Conservation (phyloP, 805 yeast species). For the Grigorovia transvaalensis region DNA sequence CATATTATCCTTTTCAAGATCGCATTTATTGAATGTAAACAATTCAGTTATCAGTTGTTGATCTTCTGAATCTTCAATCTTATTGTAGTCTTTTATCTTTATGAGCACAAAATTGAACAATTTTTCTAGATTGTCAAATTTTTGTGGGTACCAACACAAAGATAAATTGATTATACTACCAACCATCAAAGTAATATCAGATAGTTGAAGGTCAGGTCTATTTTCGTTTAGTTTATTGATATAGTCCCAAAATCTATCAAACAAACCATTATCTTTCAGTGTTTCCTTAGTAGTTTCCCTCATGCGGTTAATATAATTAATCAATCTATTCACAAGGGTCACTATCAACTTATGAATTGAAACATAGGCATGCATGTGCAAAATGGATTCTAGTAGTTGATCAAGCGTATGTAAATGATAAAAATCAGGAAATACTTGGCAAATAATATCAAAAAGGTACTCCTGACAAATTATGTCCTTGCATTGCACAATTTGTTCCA, state of each 20-base stretch:
- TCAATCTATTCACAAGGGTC: constrained; percentile 61
- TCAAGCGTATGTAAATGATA: constrained; percentile 73
- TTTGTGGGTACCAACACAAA: constrained; percentile 54
- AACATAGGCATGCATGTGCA: constrained; percentile 61
- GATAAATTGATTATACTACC: constrained; percentile 58
- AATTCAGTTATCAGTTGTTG: constrained; percentile 15
- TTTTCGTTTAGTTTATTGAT: constrained; percentile 43
- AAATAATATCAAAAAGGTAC: constrained; percentile 79
- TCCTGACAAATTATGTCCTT: constrained; percentile 87
- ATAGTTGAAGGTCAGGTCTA: constrained; percentile 57
- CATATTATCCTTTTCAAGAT: background rate
- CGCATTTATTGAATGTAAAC: constrained; percentile 8
- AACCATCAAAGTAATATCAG: constrained; percentile 53
- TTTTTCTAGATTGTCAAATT: constrained; percentile 48
- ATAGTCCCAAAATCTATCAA: constrained; percentile 58
- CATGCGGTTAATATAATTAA: constrained; percentile 10
- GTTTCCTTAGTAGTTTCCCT: constrained; percentile 2
- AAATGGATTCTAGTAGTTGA: constrained; percentile 51
- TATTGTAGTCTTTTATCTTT: constrained; percentile 30
- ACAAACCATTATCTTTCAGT: constrained; percentile 29
- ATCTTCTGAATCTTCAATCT: constrained; percentile 7
- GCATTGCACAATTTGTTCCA: constrained; percentile 89
- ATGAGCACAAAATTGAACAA: constrained; percentile 46
- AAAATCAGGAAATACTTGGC: constrained; percentile 91
- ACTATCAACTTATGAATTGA: constrained; percentile 54